Evolutionary conservation across 2,329 filamentous ascomycete species (phyloP).

Genomic region (Fusarium tuaranense): DNA sequence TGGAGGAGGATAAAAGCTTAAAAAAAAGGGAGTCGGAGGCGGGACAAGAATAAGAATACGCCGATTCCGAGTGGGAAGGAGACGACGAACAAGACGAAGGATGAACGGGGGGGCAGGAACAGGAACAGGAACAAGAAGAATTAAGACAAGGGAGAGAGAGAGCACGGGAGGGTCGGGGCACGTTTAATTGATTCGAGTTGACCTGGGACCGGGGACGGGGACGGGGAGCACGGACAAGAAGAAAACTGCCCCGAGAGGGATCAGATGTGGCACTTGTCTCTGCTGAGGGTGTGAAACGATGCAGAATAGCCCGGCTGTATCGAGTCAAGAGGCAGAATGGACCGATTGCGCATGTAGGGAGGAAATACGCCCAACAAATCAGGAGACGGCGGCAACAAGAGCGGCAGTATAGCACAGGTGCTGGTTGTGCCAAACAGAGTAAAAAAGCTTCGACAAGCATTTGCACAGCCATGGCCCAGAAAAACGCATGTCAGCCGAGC

Average conservation of each 20-base stretch:
- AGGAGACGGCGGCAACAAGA: slow-evolving; percentile 5
- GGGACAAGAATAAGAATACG: neutral
- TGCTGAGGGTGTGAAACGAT: slow-evolving; percentile 32
- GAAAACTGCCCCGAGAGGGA: slow-evolving; percentile 1
- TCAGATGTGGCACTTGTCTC: neutral
- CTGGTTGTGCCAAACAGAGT: neutral
- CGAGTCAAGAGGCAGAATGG: slow-evolving; percentile 15
- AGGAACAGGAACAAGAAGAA: neutral
- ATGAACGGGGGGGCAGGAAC: neutral
- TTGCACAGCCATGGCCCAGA: slow-evolving; percentile 27
- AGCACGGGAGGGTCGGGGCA: slow-evolving; percentile 26
- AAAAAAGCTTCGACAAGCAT: neutral
- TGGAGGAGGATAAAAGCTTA: slow-evolving; percentile 6
- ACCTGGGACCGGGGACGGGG: slow-evolving; percentile 24
- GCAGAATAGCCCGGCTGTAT: slow-evolving; percentile 5
- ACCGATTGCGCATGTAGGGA: slow-evolving; percentile 11
- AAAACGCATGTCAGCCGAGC: slow-evolving; percentile 37
- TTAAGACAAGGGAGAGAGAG: slow-evolving; percentile 5
- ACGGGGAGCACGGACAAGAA: slow-evolving; percentile 16
- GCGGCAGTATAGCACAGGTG: slow-evolving; percentile 7
- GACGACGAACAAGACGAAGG: neutral
- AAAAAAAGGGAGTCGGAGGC: neutral
- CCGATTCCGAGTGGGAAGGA: neutral
- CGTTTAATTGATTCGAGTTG: slow-evolving; percentile 36
- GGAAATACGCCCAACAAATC: slow-evolving; percentile 11